Conservation (phyloP, 192 early-diverging fungal species). For the Backusella mclennaniae region DNA sequence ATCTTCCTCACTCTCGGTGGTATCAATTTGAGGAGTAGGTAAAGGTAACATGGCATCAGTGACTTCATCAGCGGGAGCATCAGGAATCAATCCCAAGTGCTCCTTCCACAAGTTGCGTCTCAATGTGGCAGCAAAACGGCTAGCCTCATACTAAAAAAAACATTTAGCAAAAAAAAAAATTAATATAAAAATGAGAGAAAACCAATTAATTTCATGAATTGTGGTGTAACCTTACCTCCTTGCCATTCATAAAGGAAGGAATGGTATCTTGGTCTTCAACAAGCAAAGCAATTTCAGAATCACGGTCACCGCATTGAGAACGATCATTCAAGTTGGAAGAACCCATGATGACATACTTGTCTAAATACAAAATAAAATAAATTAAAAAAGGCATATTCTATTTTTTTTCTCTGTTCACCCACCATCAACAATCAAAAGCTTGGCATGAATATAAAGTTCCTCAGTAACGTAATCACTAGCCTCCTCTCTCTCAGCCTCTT, state of each 20-base stretch:
- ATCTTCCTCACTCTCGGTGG: slow-evolving; percentile 33
- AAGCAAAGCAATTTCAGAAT: slow-evolving; percentile 85
- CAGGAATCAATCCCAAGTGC: slow-evolving; percentile 72
- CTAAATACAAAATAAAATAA: background rate
- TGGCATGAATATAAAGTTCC: slow-evolving; percentile 85
- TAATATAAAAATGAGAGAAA: background rate
- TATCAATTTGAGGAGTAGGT: slow-evolving; percentile 28
- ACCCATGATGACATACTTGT: slow-evolving; percentile 68
- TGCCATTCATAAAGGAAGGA: slow-evolving; percentile 70
- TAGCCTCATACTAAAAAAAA: slow-evolving; percentile 60
- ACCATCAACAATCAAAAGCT: slow-evolving; percentile 89
- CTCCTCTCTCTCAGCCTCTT: slow-evolving; percentile 16
- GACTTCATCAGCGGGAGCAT: slow-evolving; percentile 35
- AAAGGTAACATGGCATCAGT: slow-evolving; percentile 33
- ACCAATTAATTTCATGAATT: slow-evolving; percentile 28
- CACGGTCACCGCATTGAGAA: slow-evolving; percentile 80
- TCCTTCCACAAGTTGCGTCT: slow-evolving; percentile 78
- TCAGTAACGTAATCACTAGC: slow-evolving; percentile 65
- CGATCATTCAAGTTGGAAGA: slow-evolving; percentile 92
- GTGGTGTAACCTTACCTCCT: slow-evolving; percentile 36
- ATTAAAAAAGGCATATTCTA: background rate
- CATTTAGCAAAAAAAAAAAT: background rate
- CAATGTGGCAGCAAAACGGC: slow-evolving; percentile 69
- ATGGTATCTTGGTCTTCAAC: slow-evolving; percentile 72
- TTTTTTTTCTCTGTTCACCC: slow-evolving; percentile 23